phyloP scores from a whole-genome alignment of 2,329 filamentous ascomycete genomes.

The Pseudocercospora pini-densiflorae region DNA sequence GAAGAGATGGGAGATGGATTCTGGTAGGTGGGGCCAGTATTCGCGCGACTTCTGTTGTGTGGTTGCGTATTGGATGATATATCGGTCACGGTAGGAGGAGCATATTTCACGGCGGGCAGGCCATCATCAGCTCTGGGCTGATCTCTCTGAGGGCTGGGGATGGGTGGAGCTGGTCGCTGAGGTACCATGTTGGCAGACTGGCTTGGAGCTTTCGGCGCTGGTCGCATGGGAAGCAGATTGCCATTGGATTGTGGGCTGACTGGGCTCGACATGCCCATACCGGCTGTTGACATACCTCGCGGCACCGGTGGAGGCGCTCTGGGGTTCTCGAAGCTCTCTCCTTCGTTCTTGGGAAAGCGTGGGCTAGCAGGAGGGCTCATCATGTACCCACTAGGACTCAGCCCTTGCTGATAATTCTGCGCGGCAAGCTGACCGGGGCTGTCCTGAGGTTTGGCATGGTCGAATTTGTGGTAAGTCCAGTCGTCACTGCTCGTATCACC shows the following conservation, averaged over 20 bases:
- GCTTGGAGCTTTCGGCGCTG: conserved; percentile 80
- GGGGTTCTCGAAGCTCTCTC: conserved; percentile 97
- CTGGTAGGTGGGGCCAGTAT: conserved; percentile 49
- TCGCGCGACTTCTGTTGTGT: conserved; percentile 48
- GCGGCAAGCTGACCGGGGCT: conserved; percentile 45
- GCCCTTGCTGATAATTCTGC: conserved; percentile 29
- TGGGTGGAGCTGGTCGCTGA: conserved; percentile 40
- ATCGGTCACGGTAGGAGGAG: conserved; percentile 47
- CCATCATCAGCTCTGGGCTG: conserved; percentile 41
- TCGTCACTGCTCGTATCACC: conserved; percentile 78
- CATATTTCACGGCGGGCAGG: conserved; percentile 49
- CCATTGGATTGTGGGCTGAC: conserved; percentile 44
- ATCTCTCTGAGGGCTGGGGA: conserved; percentile 52
- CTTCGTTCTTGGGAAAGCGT: conserved; percentile 84
- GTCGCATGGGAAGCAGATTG: conserved; percentile 74
- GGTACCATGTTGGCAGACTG: conserved; percentile 53
- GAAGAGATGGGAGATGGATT: conserved; percentile 54
- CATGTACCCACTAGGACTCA: conserved; percentile 51
- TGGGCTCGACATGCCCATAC: conserved; percentile 50
- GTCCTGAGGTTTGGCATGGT: conserved; percentile 72
- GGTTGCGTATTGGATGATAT: conserved; percentile 38
- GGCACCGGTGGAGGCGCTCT: conserved; percentile 90
- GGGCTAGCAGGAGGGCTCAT: conserved; percentile 82
- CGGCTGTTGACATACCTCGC: conserved; percentile 44
- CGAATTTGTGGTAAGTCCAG: conserved; percentile 94